Base-by-base conservation (phyloP, 805 yeast species). In the Saccharomycopsis schoenii region DNA sequence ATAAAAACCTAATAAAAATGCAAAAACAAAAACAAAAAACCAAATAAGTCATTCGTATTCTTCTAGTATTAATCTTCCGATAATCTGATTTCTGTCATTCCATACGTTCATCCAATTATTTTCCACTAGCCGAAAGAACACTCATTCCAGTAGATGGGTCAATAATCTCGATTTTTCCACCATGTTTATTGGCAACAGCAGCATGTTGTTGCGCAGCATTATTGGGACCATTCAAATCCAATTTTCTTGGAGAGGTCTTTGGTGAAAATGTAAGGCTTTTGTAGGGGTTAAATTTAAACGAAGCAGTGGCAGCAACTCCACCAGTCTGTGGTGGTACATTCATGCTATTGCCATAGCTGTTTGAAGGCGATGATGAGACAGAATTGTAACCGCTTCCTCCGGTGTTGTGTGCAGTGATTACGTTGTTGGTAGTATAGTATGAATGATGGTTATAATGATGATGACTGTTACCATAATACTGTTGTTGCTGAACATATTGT, bases 261-360 rank as follows among this genome's bases (percentile, higher is more conserved):
- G 65, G 65, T 14, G 65, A 63, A 34, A 63, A 63, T 5, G 60
- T 61, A 39, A 52, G 58, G 21, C 63, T 61, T 39, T 61, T 63
- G 57, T 63, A 63, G 1, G 65, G 63, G 54, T 63, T 63, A 39
- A 63, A 63, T 51, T 61, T 63, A 50, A 58, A 41, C 6, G 52
- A 47, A 15, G 34, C 52, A 24, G 14, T 21, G n/a, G n/a, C 52
- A 21, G 34, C 52, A 19, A 39, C 34, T 39, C 57, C 25, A 37
- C 14, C 50, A 37, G 51, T n/a, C n/a, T 51, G 37, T 34, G 52
- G 19, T 39, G 57, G 6, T 2, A 36, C 25, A n/a, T 37, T 29
- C 21, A 39, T 34, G 5, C 15, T 37, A 37, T 37, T 37, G 15
- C 10, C 12, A 37, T 37, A 37, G 41, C 40, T 21, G 17, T 37